phyloP scores from a whole-genome alignment of 345 rosid genomes.

The Populus euphratica region DNA sequence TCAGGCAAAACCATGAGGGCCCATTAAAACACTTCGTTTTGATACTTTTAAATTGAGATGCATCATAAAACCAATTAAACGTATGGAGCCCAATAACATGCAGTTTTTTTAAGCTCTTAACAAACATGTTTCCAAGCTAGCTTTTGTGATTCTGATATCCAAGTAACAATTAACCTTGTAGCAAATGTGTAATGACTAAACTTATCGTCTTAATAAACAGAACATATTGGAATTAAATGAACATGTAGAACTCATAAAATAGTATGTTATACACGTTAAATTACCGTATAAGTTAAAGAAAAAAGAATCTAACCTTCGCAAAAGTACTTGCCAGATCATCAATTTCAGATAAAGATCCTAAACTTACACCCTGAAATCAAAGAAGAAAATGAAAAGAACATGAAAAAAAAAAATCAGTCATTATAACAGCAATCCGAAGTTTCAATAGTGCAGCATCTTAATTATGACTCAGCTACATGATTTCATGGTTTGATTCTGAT shows the following conservation, averaged over 20 bases:
- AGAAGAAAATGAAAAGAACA: not conserved
- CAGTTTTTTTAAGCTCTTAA: not conserved
- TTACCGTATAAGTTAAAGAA: slow-evolving; percentile 2
- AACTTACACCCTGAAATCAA: slow-evolving; percentile 50
- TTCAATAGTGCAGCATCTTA: too few species aligned
- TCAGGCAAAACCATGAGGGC: not conserved
- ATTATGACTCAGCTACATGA: too few species aligned
- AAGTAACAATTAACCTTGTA: too few species aligned
- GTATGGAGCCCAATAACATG: not conserved
- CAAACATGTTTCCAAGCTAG: not conserved
- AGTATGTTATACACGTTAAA: not conserved
- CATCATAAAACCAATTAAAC: not conserved
- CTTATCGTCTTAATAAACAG: not conserved
- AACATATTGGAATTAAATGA: not conserved
- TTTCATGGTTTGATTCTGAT: too few species aligned
- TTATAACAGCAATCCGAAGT: not conserved
- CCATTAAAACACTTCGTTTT: not conserved
- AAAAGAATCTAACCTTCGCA: slow-evolving; percentile 61
- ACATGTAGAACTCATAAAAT: not conserved
- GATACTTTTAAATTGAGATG: not conserved
- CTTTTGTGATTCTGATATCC: not conserved
- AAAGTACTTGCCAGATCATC: slow-evolving; percentile 91
- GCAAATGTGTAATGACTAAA: not conserved
- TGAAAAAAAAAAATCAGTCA: not conserved
- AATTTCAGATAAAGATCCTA: slow-evolving; percentile 76